phyloP scores from a whole-genome alignment of 257 asterid genomes.

The Handroanthus guayacan region DNA sequence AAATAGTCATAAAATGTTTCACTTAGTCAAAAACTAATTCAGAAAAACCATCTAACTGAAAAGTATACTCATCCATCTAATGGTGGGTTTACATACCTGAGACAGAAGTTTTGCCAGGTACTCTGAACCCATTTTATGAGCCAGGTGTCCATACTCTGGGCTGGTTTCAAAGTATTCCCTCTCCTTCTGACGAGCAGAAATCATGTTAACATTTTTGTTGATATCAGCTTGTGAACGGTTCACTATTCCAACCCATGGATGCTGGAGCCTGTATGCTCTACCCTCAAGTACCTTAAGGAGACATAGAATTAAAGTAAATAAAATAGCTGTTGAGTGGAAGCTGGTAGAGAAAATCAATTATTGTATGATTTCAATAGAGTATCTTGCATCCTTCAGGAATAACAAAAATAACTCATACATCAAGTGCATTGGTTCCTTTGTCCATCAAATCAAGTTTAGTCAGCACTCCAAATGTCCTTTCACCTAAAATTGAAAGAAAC shows the following conservation, averaged over 20 bases:
- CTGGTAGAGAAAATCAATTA: constrained; percentile 25
- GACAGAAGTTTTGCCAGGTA: constrained; percentile 93
- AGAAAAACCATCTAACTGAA: constrained; percentile 22
- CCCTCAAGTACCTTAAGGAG: constrained; percentile 89
- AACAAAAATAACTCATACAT: constrained; percentile 57
- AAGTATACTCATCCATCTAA: constrained; percentile 14
- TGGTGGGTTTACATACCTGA: constrained; percentile 50
- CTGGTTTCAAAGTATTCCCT: constrained; percentile 87
- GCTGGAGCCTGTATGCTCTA: constrained; percentile 84
- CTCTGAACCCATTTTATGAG: constrained; percentile 97
- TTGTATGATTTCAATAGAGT: constrained; percentile 15
- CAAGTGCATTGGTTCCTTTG: constrained; percentile 92
- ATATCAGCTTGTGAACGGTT: constrained; percentile 99
- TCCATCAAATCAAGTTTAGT: constrained; percentile 99
- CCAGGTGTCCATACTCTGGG: constrained; percentile 92
- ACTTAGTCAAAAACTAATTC: constrained; percentile 17
- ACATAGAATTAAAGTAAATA: constrained; percentile 36
- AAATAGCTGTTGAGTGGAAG: not conserved
- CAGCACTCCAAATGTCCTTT: constrained; percentile 93
- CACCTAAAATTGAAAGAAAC: constrained; percentile 56
- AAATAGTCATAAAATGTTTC: constrained; percentile 19
- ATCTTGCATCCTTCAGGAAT: constrained; percentile 27
- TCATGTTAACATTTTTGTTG: constrained; percentile 91
- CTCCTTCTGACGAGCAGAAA: constrained; percentile 83
- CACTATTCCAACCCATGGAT: constrained; percentile 99